A percentile compares a stretch with the other conserved stretches of the same genome.
phyloP scores from a whole-genome alignment of 768 basidiomycete species.

The Udeniomyces megalosporus region DNA sequence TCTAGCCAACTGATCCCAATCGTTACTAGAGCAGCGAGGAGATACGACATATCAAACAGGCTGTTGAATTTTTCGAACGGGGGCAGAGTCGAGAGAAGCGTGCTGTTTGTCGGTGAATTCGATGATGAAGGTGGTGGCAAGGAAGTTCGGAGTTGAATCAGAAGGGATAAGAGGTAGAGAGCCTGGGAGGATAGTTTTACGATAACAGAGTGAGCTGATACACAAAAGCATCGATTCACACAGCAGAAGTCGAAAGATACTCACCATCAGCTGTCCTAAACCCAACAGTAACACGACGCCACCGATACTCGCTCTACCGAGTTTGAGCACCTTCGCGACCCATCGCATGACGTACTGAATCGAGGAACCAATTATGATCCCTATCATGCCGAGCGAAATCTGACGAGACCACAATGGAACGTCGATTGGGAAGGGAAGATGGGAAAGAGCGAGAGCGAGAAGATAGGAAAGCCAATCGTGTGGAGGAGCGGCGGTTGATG shows the following conservation, averaged over 20 bases:
- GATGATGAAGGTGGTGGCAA: constrained; percentile 47
- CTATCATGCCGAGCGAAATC: constrained; percentile 53
- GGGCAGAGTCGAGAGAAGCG: constrained; percentile 6
- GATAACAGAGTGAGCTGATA: not conserved
- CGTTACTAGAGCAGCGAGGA: constrained; percentile 6
- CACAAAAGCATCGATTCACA: not conserved
- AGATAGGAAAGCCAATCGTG: constrained; percentile 15
- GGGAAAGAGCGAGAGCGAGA: constrained; percentile 3
- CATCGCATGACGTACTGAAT: constrained; percentile 53
- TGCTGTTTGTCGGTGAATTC: constrained; percentile 12
- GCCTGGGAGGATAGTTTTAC: constrained; percentile 36
- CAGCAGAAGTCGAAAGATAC: constrained; percentile 15
- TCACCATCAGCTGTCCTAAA: constrained; percentile 68
- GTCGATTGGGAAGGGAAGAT: constrained; percentile 15
- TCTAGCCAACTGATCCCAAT: not conserved
- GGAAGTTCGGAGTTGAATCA: constrained; percentile 64
- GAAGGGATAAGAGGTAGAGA: constrained; percentile 64
- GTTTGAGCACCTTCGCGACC: constrained; percentile 48
- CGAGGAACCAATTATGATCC: constrained; percentile 56
- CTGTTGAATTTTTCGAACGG: constrained; percentile 14
- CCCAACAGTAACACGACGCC: constrained; percentile 61
- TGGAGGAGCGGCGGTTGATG: not conserved
- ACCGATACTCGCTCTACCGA: constrained; percentile 52
- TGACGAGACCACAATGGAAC: constrained; percentile 32
- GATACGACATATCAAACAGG: constrained; percentile 11